Conservation (phyloP, 2,329 filamentous ascomycete genomes). For the Fusarium nanum region DNA sequence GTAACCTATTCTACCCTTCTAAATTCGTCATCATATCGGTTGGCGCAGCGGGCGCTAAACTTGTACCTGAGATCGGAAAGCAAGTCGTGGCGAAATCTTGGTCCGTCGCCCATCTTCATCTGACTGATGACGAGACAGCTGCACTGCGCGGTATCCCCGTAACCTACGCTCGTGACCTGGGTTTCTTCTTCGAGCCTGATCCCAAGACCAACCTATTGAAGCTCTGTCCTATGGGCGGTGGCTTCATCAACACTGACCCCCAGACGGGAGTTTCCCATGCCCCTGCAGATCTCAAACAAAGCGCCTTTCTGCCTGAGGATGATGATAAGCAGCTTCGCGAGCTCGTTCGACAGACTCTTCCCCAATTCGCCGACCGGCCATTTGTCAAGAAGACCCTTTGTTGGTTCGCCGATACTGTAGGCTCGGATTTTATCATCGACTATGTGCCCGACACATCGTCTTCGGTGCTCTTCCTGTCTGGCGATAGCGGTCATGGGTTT, state of each 20-base stretch:
- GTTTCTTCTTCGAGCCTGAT: slow-evolving; percentile 75
- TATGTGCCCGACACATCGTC: slow-evolving; percentile 63
- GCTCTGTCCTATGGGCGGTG: slow-evolving; percentile 68
- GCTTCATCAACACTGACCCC: slow-evolving; percentile 60
- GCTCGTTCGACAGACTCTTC: slow-evolving; percentile 64
- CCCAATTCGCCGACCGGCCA: slow-evolving; percentile 63
- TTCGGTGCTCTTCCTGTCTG: slow-evolving; percentile 61
- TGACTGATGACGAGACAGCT: slow-evolving; percentile 65
- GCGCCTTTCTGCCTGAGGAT: slow-evolving; percentile 62
- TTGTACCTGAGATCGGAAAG: slow-evolving; percentile 61
- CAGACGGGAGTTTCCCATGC: slow-evolving; percentile 55
- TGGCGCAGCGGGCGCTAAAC: slow-evolving; percentile 60
- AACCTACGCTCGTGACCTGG: slow-evolving; percentile 69
- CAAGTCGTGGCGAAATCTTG: slow-evolving; percentile 68
- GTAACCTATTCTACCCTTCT: slow-evolving; percentile 36
- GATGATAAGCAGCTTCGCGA: slow-evolving; percentile 65
- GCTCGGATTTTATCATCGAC: slow-evolving; percentile 71
- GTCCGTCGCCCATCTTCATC: slow-evolving; percentile 69
- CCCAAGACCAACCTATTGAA: slow-evolving; percentile 68
- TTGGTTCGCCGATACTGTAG: slow-evolving; percentile 71
- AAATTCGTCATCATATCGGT: slow-evolving; percentile 62
- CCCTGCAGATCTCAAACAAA: slow-evolving; percentile 45
- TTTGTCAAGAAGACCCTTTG: slow-evolving; percentile 69
- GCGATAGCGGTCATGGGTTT: slow-evolving; percentile 72
- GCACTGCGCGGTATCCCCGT: slow-evolving; percentile 68